Evolutionary conservation across 2,329 filamentous ascomycete genomes (phyloP), one percentile per base, ranked within the genome.

Genomic region (Alternaria sp.): DNA sequence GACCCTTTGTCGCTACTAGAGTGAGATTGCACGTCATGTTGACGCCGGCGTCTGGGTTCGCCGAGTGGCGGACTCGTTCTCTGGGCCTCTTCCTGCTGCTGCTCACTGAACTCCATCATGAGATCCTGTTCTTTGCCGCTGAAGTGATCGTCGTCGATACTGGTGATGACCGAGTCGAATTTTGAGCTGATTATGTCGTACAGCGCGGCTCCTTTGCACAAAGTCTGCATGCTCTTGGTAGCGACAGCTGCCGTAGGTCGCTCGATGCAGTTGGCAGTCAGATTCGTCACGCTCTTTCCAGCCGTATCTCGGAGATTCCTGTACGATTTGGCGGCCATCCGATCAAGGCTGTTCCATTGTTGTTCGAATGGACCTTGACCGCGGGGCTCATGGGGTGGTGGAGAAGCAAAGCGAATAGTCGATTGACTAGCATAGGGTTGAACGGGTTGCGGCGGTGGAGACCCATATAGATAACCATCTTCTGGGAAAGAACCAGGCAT

Each of bases 101-200:
- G 60, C n/a, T 57, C 46, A 24, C 63, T 55, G 4, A 36, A 54
- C 36, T 71, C 69, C 52, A 75, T 67, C 64, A 75, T 69, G 30
- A 90, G 77, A 54, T 87, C 86, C 53, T 81, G 82, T 70, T 90
- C 82, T 55, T 80, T 77, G 14, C 83, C 83, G 59, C 76, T 81
- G 54, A 85, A 85, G 9, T 75, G 80, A 26, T 91, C 89, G 20
- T 84, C 82, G 73, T 94, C 91, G 56, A 94, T 93, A 28, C 86
- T 82, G 1, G 90, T 92, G 74, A 94, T 87, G 57, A 92, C 83
- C 44, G 87, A 80, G 73, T 92, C 86, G 61, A 94, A 85, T 53
- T 87, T 87, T 4, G 82, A 81, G 14, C 83, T 85, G 47, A 93
- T 85, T 55, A 87, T 80, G 68, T 91, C 87, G 67, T 83, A 87